Base-by-base conservation (phyloP, 306 rosid species). In the Cucurbita maxima region DNA sequence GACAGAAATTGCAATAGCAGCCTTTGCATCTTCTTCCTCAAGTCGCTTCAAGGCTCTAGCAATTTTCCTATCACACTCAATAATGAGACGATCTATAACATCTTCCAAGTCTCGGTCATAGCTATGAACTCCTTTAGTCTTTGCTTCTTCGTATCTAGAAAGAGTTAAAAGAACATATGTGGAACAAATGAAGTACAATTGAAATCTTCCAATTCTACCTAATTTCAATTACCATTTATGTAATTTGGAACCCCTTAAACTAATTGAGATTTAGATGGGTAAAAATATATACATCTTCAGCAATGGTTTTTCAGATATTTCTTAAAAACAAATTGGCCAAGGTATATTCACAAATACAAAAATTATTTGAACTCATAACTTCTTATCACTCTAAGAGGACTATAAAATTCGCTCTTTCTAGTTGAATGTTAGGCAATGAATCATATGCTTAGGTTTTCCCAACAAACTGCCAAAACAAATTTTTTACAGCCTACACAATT, bases 21-120 rank as follows among this genome's bases (percentile, higher is more conserved):
- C 99, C 78, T 95, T 95, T 0, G 99, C 99, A 82, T 95, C 99
- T 2, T 95, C 99, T 16, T 92, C 99, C 85, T 95, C 97, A 4
- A 95, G 97, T 14, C 99, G 90, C 87, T 88, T 91, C 45, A 95
- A 89, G 45, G 99, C 99, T 77, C 97, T 86, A 36, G 87, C 83
- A 62, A 95, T 95, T 78, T 95, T 95, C 81, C 97, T 83, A 80
- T 95, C 97, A 80, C 99, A 95, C 86, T 95, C 99, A 2, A 89
- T 87, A 76, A 95, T 91, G 43, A 95, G 97, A 84, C 91, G 92
- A 70, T 95, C 97, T 60, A 95, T 91, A 53, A 91, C 96, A 66
- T 95, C 97, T 82, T 95, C 99, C 80, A 95, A 87, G 76, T 91
- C 99, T 74, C 97, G 84, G 40, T 95, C 99, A 62, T 91, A 95